Percentiles rank a stretch among this genome's conserved stretches.
phyloP scores from a whole-genome alignment of 768 basidiomycete species.

The Lepiota brunneoincarnata region DNA sequence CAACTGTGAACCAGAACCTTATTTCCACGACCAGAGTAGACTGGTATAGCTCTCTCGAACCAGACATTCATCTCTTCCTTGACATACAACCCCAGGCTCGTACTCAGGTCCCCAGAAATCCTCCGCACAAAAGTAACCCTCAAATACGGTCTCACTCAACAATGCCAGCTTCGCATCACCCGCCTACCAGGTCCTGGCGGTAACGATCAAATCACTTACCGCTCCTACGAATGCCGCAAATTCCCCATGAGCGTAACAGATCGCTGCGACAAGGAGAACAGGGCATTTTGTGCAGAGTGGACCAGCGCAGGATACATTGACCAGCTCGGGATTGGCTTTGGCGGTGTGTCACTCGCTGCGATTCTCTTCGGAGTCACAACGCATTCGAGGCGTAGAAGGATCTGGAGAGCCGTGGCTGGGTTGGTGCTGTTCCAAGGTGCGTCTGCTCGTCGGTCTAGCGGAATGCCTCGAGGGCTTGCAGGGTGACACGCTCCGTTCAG shows the following conservation, averaged over 20 bases:
- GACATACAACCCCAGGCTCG: slow-evolving; percentile 33
- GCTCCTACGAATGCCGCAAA: slow-evolving; percentile 56
- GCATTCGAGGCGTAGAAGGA: slow-evolving; percentile 67
- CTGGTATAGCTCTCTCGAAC: slow-evolving; percentile 44
- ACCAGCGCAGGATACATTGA: slow-evolving; percentile 64
- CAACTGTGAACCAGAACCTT: slow-evolving; percentile 42
- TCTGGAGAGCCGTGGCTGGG: slow-evolving; percentile 73
- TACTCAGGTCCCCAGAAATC: slow-evolving; percentile 40
- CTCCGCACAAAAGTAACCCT: slow-evolving; percentile 45
- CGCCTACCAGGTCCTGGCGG: slow-evolving; percentile 42
- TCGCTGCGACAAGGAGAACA: slow-evolving; percentile 49
- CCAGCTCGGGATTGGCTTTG: slow-evolving; percentile 66
- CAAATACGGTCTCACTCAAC: slow-evolving; percentile 56
- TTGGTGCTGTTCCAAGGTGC: slow-evolving; percentile 61
- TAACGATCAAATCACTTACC: slow-evolving; percentile 46
- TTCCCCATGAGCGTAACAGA: slow-evolving; percentile 60
- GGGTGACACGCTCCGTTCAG: slow-evolving; percentile 27
- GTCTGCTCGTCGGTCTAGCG: slow-evolving; percentile 10
- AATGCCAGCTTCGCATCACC: slow-evolving; percentile 53
- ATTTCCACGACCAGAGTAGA: slow-evolving; percentile 55
- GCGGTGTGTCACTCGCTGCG: slow-evolving; percentile 51
- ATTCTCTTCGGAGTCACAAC: slow-evolving; percentile 71
- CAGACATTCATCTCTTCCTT: not conserved
- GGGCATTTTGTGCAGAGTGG: slow-evolving; percentile 64
- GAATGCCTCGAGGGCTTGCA: not conserved